A percentile compares a stretch with the other conserved stretches of the same genome.
Conservation (phyloP, 2,329 filamentous ascomycete genomes). For the Cadophora gregata region DNA sequence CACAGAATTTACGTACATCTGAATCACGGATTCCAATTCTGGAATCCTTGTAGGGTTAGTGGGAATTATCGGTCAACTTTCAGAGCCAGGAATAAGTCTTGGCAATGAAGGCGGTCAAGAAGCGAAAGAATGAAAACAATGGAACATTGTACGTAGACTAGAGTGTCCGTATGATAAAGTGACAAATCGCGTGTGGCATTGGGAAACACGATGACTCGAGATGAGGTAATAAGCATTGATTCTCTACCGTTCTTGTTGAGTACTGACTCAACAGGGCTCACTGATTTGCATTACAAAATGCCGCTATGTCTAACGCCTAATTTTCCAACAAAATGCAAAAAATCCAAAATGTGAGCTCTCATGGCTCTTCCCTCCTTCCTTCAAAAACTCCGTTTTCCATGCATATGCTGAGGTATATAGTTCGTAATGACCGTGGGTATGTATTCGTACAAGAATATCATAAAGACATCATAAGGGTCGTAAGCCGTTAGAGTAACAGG, state of each 20-base stretch:
- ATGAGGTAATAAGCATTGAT: constrained; percentile 6
- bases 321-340: constrained; percentile 13
- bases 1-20: neutral
- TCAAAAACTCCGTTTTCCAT: constrained; percentile 41
- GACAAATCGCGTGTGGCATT: neutral
- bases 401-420: constrained; percentile 39
- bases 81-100: neutral
- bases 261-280: constrained; percentile 12
- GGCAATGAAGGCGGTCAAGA: constrained; percentile 4
- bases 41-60: neutral
- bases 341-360: constrained; percentile 14
- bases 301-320: constrained; percentile 26
- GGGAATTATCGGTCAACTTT: neutral
- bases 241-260: constrained; percentile 18
- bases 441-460: constrained; percentile 44
- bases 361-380: constrained; percentile 1
- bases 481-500: constrained; percentile 37
- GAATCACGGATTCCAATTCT: neutral
- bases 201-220: neutral
- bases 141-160: neutral
- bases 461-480: constrained; percentile 41
- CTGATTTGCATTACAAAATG: constrained; percentile 23
- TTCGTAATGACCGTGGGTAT: constrained; percentile 40
- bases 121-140: neutral
- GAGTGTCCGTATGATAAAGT: neutral